Evolutionary conservation across 2,329 filamentous ascomycete genomes (phyloP), one percentile per base, ranked within the genome.

Genomic region (Aspergillus fructus): DNA sequence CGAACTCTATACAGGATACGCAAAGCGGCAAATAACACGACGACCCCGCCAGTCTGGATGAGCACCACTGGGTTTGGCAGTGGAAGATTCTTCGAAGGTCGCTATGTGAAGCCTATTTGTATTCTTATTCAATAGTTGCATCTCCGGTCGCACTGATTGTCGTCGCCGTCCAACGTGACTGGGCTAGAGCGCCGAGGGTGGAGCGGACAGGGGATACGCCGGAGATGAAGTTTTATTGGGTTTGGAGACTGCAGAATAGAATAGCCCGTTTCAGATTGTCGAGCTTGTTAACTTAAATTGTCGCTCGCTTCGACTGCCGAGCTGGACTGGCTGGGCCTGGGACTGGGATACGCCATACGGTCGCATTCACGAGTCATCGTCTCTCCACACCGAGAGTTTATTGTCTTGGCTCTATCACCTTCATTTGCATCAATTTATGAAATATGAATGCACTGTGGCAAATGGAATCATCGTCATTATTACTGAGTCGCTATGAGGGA

Each of bases 281-380:
- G 52, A 37, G 45, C 55, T 48, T 55, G 8, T 58, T 63, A 55
- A 61, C 48, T 55, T 61, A 61, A 11, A 64, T 65, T 65, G 62
- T 64, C 62, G 61, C 62, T 52, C 55, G 53, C 49, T 58, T 57
- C 19, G 27, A 30, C 27, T 30, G 27, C 27, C 27, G 27, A 30
- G 27, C 27, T 30, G 27, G 27, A 30, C 27, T 30, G 27, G 24
- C 24, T 24, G 24, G 24, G 7, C 5, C 24, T 24, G 24, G 5
- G 24, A 24, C 24, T 24, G 24, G 24, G 39, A 27, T n/a, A 49
- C 23, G 40, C 19, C 17, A 24, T 48, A 15, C 19, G 41, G 19
- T 24, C 19, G 41, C 17, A 43, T 21, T 23, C 41, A 13, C 19
- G 34, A 37, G 34, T 37, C 34, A n/a, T 37, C 15, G 34, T n/a